Percentiles rank a stretch among this genome's conserved stretches.
These are phyloP conservation scores for Biscogniauxia marginata DNA, from an alignment of 2,329 filamentous ascomycete genomes.

Conservation along the genomic window DNA sequence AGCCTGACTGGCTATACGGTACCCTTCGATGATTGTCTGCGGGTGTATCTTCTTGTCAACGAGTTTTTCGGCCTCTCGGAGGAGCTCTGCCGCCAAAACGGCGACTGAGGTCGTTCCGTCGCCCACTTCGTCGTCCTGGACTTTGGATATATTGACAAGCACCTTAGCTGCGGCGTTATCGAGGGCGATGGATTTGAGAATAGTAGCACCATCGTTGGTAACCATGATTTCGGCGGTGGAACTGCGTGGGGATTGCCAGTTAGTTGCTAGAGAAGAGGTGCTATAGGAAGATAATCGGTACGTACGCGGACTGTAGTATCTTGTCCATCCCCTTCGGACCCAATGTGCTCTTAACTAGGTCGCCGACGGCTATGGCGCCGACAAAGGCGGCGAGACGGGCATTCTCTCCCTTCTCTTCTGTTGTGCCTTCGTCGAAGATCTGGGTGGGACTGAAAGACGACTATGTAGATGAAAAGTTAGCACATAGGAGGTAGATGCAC, in stretches of 20 bases:
- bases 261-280: constrained; percentile 1
- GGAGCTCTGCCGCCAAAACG: constrained; percentile 88
- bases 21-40: constrained; percentile 98
- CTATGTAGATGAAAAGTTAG: constrained; percentile 29
- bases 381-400: constrained; percentile 97
- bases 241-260: constrained; percentile 43
- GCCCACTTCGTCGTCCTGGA: constrained; percentile 97
- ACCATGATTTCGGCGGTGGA: constrained; percentile 98
- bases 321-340: constrained; percentile 99
- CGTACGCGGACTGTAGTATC: constrained; percentile 91
- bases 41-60: constrained; percentile 98
- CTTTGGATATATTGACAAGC: constrained; percentile 98
- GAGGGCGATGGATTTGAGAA: constrained; percentile 95
- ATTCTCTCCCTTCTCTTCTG: constrained; percentile 98
- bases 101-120: constrained; percentile 98
- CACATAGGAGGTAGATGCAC: background rate
- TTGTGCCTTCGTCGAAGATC: constrained; percentile 96
- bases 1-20: constrained; percentile 91
- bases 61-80: constrained; percentile 94
- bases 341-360: constrained; percentile 94
- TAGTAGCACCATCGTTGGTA: constrained; percentile 97
- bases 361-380: constrained; percentile 94
- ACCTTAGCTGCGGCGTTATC: constrained; percentile 99
- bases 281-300: constrained; percentile 22
- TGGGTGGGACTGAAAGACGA: constrained; percentile 83